Conservation (phyloP, 306 rosid species). For the Cucumis sativus region DNA sequence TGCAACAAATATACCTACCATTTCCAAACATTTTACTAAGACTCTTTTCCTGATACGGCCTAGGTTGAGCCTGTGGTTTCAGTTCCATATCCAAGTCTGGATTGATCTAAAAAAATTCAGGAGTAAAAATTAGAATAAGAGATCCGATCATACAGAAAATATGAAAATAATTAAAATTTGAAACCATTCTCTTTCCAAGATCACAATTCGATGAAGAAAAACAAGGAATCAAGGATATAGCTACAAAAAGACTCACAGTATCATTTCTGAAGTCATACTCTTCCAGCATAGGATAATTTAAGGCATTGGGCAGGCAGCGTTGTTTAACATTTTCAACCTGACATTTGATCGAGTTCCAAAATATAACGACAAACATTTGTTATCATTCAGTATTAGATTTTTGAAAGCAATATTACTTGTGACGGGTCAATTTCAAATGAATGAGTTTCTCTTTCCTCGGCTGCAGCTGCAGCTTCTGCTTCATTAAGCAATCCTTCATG, state of each 20-base stretch:
- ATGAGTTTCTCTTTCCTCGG: slow-evolving; percentile 87
- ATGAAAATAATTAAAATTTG: neutral
- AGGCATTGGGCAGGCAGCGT: slow-evolving; percentile 83
- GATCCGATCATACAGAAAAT: neutral
- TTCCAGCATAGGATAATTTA: slow-evolving; percentile 97
- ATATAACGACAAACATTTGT: neutral
- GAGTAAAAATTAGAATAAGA: slow-evolving; percentile 2
- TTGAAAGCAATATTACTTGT: slow-evolving; percentile 38
- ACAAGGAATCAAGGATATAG: neutral
- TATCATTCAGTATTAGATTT: neutral
- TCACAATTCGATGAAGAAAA: neutral
- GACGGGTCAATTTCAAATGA: slow-evolving; percentile 72
- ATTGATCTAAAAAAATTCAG: slow-evolving; percentile 51
- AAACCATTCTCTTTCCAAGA: neutral
- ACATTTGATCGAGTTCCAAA: neutral
- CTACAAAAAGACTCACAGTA: slow-evolving; percentile 47
- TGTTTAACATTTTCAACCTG: slow-evolving; percentile 99
- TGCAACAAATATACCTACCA: slow-evolving; percentile 31
- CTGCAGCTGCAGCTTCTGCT: slow-evolving; percentile 84
- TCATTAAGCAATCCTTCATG: slow-evolving; percentile 65
- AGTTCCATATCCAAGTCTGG: slow-evolving; percentile 93
- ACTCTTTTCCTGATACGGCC: slow-evolving; percentile 98
- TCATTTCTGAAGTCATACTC: slow-evolving; percentile 98
- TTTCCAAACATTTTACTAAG: slow-evolving; percentile 99
- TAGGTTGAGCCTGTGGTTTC: slow-evolving; percentile 96